Evolutionary conservation across 139 green algal genomes (phyloP).

Genomic region (Limnomonas spitsbergensis): DNA sequence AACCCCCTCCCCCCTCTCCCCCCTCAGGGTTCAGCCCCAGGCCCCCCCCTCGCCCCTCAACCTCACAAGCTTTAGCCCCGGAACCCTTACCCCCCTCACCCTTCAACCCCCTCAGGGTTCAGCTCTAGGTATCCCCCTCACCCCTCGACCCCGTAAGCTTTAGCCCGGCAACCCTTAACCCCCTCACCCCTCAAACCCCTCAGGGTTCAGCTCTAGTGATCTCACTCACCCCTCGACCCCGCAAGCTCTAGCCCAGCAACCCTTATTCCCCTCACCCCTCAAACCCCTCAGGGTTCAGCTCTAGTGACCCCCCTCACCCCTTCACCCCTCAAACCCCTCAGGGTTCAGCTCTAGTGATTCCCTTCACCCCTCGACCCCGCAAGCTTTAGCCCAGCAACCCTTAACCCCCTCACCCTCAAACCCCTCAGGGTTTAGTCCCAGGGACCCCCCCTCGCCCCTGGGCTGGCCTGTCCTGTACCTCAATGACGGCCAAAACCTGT

Average conservation of each 20-base stretch:
- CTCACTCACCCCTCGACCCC: background rate
- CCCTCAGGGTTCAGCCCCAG: too few relatives aligned
- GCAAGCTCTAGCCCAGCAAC: background rate
- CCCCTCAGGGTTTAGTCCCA: background rate
- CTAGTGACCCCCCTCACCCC: background rate
- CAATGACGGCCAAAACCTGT: slow-evolving; percentile 65
- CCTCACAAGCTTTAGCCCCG: too few relatives aligned
- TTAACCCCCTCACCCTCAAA: too few relatives aligned
- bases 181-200: too few relatives aligned
- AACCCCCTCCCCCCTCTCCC: too few relatives aligned
- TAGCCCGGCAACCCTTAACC: background rate
- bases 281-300: background rate
- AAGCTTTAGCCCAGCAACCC: too few relatives aligned
- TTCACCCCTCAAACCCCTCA: background rate
- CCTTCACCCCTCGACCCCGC: background rate
- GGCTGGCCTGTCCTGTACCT: slow-evolving; percentile 43
- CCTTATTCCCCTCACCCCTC: background rate
- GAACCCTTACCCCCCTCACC: too few relatives aligned
- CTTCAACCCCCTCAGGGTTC: too few relatives aligned
- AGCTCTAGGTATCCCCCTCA: too few relatives aligned
- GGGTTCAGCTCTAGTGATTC: background rate
- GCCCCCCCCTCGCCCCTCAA: too few relatives aligned
- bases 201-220: too few relatives aligned
- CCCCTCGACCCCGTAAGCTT: background rate
- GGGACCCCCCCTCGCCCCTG: background rate